Conservation (phyloP, 345 rosid genomes). For the Limnanthes douglasii region DNA sequence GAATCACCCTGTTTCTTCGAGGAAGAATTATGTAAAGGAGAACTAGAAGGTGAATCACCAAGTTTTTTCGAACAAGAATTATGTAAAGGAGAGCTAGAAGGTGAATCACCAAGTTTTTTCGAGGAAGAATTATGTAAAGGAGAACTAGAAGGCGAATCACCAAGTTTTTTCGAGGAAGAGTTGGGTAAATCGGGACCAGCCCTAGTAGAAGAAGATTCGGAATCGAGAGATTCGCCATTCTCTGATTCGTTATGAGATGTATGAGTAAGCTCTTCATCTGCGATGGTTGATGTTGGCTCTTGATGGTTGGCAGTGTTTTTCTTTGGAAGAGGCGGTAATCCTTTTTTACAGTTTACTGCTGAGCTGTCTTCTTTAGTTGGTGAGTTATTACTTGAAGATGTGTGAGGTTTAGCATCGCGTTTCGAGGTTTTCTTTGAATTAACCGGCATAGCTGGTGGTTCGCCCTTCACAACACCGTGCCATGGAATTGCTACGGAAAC, state of each 20-base stretch:
- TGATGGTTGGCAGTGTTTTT: slow-evolving; percentile 18
- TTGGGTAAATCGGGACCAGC: slow-evolving; percentile 11
- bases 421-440: slow-evolving; percentile 36
- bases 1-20: too few relatives aligned
- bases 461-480: slow-evolving; percentile 62
- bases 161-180: slow-evolving; percentile 9
- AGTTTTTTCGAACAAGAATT: too few relatives aligned
- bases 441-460: slow-evolving; percentile 30
- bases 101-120: too few relatives aligned
- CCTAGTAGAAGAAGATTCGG: slow-evolving; percentile 11
- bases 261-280: slow-evolving; percentile 26
- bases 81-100: too few relatives aligned
- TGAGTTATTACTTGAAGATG: slow-evolving; percentile 17
- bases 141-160: slow-evolving; percentile 17
- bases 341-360: slow-evolving; percentile 20
- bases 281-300: slow-evolving; percentile 23
- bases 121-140: too few relatives aligned
- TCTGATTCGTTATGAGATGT: slow-evolving; percentile 23
- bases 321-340: slow-evolving; percentile 83
- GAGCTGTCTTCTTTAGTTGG: slow-evolving; percentile 32
- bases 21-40: too few relatives aligned
- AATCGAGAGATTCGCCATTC: slow-evolving; percentile 23
- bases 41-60: too few relatives aligned
- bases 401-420: slow-evolving; percentile 11
- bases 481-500: slow-evolving; percentile 82